Percentiles rank a stretch among this genome's conserved stretches.
phyloP scores from a whole-genome alignment of 441 rosid genomes.

The Capsella rubella region DNA sequence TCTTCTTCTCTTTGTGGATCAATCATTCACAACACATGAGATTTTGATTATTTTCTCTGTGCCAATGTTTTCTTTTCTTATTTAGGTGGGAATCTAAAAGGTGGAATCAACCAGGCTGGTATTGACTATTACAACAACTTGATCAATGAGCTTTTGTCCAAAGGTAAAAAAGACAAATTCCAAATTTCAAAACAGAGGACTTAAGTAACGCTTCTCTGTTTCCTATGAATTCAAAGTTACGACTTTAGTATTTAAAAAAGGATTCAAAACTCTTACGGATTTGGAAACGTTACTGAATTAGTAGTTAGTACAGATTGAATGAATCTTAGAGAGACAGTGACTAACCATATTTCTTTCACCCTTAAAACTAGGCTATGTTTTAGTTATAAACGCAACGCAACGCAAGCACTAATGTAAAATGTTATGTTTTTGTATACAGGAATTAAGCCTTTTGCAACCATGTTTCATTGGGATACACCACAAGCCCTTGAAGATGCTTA shows the following conservation, averaged over 20 bases:
- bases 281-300: constrained; percentile 3
- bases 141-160: constrained; percentile 57
- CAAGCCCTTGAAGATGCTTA: constrained; percentile 63
- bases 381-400: neutral
- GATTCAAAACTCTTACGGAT: no score
- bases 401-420: constrained; percentile 11
- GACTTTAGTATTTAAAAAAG: neutral
- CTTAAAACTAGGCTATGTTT: neutral
- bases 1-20: neutral
- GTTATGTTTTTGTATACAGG: constrained; percentile 37
- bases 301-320: neutral
- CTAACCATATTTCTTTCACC: neutral
- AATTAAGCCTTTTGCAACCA: constrained; percentile 55
- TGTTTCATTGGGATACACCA: constrained; percentile 67
- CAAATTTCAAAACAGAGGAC: neutral
- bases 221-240: neutral
- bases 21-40: neutral
- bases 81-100: constrained; percentile 57
- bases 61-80: constrained; percentile 2
- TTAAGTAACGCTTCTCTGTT: constrained; percentile 15
- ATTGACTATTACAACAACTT: constrained; percentile 68
- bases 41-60: neutral
- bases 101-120: constrained; percentile 60
- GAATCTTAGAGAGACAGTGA: constrained; percentile 21
- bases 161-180: constrained; percentile 37